Base-by-base conservation (phyloP, 2,329 filamentous ascomycete species). In the Diaporthe vexans region DNA sequence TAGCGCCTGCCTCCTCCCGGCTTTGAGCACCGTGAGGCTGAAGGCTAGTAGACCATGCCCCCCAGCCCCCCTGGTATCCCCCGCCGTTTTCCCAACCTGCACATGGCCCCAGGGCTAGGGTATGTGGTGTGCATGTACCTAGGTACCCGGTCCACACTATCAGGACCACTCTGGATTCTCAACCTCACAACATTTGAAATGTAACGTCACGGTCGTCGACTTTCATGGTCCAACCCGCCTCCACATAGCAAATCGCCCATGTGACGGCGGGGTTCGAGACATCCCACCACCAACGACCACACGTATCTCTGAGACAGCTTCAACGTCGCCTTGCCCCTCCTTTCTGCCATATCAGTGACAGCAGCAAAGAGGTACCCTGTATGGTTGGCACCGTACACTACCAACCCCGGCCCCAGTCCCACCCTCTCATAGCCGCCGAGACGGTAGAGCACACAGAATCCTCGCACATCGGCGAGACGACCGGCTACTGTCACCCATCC, bases 321-420 rank as follows among this genome's bases (percentile, higher is more conserved):
- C 52, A 75, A 75, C 72, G 74, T 75, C 74, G 59, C 72, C 74
- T 75, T 43, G 67, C 52, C 69, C 61, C 54, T 59, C 70, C 73
- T 70, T 63, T 24, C 15, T 33, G 9, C 63, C 51, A 57, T 56
- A 65, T 65, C 61, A 65, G 61, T 51, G 43, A 48, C 59, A n/a
- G 35, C 40, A 40, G 24, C 67, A 48, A 33, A 57, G 63, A 48
- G 43, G 54, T 29, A 71, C 56, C 65, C 29, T 17, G 26, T 7
- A 19, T 24, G 51, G 37, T 24, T n/a, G n/a, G n/a, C n/a, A n/a
- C n/a, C n/a, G n/a, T n/a, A n/a, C n/a, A n/a, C n/a, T n/a, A n/a
- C 11, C 24, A 26, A 35, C 26, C 35, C 57, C 13, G 35, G 21
- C 37, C 37, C 37, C 37, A 40, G 37, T 15, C 37, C 37, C 37